Evolutionary conservation across 306 rosid species (phyloP).

Genomic region (Pyrus betulifolia): DNA sequence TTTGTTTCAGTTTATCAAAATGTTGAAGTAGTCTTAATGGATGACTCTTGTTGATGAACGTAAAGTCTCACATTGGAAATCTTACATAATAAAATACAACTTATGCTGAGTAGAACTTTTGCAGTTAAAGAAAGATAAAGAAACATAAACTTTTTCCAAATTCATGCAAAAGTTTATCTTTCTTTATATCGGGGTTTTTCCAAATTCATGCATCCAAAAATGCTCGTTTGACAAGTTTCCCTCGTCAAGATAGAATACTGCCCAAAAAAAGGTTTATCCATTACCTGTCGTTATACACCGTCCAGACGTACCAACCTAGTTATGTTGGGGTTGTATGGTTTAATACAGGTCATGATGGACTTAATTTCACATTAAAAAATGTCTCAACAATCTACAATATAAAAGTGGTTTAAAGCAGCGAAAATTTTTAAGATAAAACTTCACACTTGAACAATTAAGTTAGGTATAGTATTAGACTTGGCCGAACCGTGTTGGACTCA

Average conservation of each 20-base stretch:
- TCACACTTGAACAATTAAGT: neutral
- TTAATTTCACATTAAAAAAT: too few relatives aligned
- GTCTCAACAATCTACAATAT: neutral
- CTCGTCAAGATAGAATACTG: neutral
- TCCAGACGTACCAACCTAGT: neutral
- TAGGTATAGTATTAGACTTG: too few relatives aligned
- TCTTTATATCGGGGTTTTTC: neutral
- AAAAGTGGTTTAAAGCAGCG: too few relatives aligned
- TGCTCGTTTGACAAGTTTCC: neutral
- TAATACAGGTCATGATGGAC: neutral
- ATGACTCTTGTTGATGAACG: neutral
- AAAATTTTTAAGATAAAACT: too few relatives aligned
- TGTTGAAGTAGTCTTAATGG: neutral
- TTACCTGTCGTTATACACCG: neutral
- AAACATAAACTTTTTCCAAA: too few relatives aligned
- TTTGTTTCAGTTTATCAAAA: neutral
- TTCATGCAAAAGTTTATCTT: too few relatives aligned
- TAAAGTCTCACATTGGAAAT: neutral
- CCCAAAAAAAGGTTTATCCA: neutral
- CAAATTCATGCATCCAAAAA: neutral
- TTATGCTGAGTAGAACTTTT: neutral
- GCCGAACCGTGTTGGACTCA: too few relatives aligned
- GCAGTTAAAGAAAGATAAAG: too few relatives aligned
- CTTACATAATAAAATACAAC: neutral
- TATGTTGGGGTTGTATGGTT: neutral